Percentiles rank a stretch among this genome's conserved stretches.
Evolutionary conservation across 257 asterid genomes (phyloP).

Genomic region (Solanum tarapatanum): DNA sequence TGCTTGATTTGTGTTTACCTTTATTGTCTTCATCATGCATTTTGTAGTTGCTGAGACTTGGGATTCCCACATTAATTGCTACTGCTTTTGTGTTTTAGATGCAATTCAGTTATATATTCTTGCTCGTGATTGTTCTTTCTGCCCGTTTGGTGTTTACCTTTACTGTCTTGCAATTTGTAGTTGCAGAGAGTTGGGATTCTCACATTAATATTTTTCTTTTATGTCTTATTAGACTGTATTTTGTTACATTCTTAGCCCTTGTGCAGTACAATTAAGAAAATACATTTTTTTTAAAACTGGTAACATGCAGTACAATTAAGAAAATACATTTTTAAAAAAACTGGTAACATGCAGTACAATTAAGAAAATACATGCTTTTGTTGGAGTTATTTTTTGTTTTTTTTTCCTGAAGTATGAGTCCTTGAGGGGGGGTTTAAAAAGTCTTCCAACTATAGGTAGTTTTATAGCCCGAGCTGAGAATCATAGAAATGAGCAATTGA

Average conservation of each 20-base stretch:
- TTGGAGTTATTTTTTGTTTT: background rate
- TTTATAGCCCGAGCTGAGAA: background rate
- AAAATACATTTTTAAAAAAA: background rate
- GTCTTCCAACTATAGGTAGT: background rate
- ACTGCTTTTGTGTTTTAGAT: background rate
- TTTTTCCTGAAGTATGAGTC: background rate
- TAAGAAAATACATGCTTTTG: background rate
- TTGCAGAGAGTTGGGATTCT: background rate
- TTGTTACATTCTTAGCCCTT: background rate
- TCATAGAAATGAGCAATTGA: background rate
- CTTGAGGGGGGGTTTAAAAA: background rate
- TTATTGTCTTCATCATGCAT: background rate
- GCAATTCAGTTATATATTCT: background rate
- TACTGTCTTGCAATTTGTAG: background rate
- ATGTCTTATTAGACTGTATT: background rate
- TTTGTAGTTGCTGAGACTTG: background rate
- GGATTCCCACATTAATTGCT: background rate
- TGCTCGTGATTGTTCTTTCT: background rate
- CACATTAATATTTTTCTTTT: background rate
- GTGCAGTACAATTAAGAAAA: background rate
- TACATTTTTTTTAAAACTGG: background rate
- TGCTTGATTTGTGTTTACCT: background rate
- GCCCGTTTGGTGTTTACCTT: background rate
- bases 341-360: background rate
- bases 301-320: background rate